Conservation (phyloP, 2,329 filamentous ascomycete species). For the Epichloe gansuensis region DNA sequence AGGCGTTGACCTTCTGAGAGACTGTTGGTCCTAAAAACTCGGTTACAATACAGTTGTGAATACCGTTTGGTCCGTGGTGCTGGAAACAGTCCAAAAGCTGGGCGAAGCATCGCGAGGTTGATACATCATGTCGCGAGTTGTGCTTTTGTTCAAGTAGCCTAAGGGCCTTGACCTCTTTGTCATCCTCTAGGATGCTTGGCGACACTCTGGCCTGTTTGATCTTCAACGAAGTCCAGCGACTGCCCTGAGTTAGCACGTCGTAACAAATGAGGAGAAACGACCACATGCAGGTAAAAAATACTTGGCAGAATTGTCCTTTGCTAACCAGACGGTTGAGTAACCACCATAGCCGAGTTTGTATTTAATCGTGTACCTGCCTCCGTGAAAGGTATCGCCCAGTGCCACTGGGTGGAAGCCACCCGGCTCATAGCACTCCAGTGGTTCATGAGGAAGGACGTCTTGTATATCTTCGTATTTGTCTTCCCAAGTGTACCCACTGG, state of each 20-base stretch:
- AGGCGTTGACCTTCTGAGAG: background rate
- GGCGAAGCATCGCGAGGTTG: background rate
- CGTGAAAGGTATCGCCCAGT: constrained; percentile 3
- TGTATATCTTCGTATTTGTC: background rate
- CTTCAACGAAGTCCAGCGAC: constrained; percentile 6
- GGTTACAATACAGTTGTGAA: constrained; percentile 7
- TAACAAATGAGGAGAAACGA: too few species aligned
- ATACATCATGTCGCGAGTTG: too few species aligned
- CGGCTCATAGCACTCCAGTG: background rate
- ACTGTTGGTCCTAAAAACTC: constrained; percentile 6
- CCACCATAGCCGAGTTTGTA: constrained; percentile 4
- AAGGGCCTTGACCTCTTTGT: constrained; percentile 1
- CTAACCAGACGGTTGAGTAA: constrained; percentile 6
- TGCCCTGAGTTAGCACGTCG: background rate
- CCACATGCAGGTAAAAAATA: background rate
- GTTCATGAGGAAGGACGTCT: background rate
- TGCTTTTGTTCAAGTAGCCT: background rate
- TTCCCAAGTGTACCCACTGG: background rate
- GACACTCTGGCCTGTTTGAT: constrained; percentile 6
- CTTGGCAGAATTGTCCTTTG: background rate
- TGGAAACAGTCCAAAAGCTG: constrained; percentile 4
- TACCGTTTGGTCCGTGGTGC: constrained; percentile 5
- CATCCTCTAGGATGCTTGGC: constrained; percentile 1
- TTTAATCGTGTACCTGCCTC: constrained; percentile 3
- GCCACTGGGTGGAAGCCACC: constrained; percentile 4